These are phyloP conservation scores for Potentilla sterilis DNA, from an alignment of 306 rosid genomes.

Conservation along the genomic window DNA sequence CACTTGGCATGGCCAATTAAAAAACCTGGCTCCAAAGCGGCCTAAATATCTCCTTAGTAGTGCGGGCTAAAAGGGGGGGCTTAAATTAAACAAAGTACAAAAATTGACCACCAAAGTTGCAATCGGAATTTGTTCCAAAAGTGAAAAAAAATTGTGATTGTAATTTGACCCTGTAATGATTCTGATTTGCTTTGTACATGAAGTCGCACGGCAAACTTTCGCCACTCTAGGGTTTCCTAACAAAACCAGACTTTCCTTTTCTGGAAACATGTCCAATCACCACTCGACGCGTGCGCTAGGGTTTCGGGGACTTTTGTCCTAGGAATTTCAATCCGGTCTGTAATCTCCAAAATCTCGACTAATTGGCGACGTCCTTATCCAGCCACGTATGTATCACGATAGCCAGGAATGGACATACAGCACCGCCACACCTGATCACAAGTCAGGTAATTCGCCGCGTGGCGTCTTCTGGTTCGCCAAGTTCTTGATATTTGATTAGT, in stretches of 20 bases:
- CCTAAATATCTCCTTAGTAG: neutral
- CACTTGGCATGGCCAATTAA: neutral
- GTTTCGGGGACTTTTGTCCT: neutral
- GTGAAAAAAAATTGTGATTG: neutral
- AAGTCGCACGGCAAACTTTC: neutral
- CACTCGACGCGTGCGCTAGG: slow-evolving; percentile 14
- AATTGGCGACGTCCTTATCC: slow-evolving; percentile 17
- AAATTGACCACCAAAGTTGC: neutral
- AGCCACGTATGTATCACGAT: neutral
- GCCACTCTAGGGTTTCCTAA: neutral
- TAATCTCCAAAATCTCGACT: neutral
- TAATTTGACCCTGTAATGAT: neutral
- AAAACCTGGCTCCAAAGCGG: neutral
- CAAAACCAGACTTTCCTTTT: neutral
- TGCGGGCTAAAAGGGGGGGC: neutral
- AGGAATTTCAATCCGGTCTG: slow-evolving; percentile 20
- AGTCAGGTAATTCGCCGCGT: neutral
- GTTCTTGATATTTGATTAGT: neutral
- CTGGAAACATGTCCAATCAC: neutral
- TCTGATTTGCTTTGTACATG: neutral
- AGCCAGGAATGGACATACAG: neutral
- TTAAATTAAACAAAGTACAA: neutral
- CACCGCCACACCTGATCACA: slow-evolving; percentile 15
- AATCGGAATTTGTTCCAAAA: neutral
- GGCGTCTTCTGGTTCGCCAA: neutral